Base-by-base conservation (phyloP, 208 protist species). In the Eutreptiella sp. region DNA sequence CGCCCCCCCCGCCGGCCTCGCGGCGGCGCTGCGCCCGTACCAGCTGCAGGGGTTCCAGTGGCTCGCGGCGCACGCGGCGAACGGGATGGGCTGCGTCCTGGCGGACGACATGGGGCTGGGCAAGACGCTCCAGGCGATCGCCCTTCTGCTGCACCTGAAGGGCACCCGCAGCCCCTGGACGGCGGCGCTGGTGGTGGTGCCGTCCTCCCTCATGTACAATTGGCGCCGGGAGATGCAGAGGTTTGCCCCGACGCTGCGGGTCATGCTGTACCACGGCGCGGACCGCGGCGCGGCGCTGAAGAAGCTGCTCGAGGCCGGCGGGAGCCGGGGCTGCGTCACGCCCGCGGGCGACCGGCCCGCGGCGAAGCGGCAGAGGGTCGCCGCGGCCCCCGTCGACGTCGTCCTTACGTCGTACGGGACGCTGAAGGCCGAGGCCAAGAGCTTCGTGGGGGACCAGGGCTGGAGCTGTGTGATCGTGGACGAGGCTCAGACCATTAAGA, bases 81-180 rank as follows among this genome's bases (percentile, higher is more conserved):
- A 91, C 53, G 89, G 87, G 41, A 88, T 98, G 53, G 98, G 97
- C 70, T 94, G 93, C 19, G 99, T 99, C 59, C 79, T 99, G 14
- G 96, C 96, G 3, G 97, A 99, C 75, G 96, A 99, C 77, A 99
- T 99, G 96, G 97, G 97, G 24, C 84, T 97, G 11, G 89, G 89
- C 14, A 94, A 94, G 53, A 94, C 86, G 14, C 87, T 99, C 38
- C 94, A 99, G 73, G 97, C 94, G 0, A 97, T 99, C 46, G 81
- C 92, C 1, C 78, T 96, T 34, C 58, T 99, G 1, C 89, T 80
- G 1, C 97, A 95, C 63, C 73, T 99, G n/a, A 90, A 90, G 41
- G 81, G 94, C 54, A 81, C 79, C 3, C 61, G 81, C 14, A 79
- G 83, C 16, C 79, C 96, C 33, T 65, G 74, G 28, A 94, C 94